phyloP scores from a whole-genome alignment of 169 alveolate species.

The Cryptosporidium sp. region DNA sequence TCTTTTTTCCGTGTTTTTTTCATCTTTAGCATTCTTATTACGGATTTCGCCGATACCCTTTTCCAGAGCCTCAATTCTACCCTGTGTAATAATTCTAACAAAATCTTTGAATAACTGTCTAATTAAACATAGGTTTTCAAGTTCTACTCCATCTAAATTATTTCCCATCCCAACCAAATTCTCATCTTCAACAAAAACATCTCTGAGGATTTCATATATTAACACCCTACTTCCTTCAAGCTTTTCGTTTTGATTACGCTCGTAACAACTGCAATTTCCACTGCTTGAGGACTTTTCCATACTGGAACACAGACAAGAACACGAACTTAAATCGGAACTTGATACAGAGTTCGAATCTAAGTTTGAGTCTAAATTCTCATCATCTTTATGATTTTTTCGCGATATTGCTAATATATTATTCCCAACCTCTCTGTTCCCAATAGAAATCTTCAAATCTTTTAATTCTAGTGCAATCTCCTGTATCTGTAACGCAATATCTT shows the following conservation, averaged over 20 bases:
- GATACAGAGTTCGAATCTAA: slow-evolving; percentile 3
- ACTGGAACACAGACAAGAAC: slow-evolving; percentile 18
- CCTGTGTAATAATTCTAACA: slow-evolving; percentile 22
- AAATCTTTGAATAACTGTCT: slow-evolving; percentile 56
- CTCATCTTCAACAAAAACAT: slow-evolving; percentile 44
- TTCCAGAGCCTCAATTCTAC: slow-evolving; percentile 30
- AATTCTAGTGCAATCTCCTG: slow-evolving; percentile 43
- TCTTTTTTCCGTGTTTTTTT: slow-evolving; percentile 22
- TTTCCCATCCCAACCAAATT: slow-evolving; percentile 19
- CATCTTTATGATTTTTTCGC: slow-evolving; percentile 9
- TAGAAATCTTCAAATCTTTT: slow-evolving; percentile 15
- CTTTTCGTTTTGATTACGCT: background rate
- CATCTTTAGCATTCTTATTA: slow-evolving; percentile 14
- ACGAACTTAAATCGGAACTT: slow-evolving; percentile 26
- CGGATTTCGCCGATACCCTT: slow-evolving; percentile 21
- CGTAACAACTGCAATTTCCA: slow-evolving; percentile 5
- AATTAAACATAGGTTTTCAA: slow-evolving; percentile 16
- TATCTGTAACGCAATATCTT: slow-evolving; percentile 57
- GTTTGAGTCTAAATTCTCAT: slow-evolving; percentile 8
- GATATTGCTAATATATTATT: background rate
- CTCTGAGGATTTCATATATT: slow-evolving; percentile 29
- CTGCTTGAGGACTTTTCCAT: slow-evolving; percentile 3
- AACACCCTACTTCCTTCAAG: background rate
- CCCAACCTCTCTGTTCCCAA: background rate
- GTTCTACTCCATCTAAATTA: slow-evolving; percentile 6